These are phyloP conservation scores for Cryptococcus wingfieldii DNA, from an alignment of 1,284 basidiomycete genomes.

Conservation along the genomic window DNA sequence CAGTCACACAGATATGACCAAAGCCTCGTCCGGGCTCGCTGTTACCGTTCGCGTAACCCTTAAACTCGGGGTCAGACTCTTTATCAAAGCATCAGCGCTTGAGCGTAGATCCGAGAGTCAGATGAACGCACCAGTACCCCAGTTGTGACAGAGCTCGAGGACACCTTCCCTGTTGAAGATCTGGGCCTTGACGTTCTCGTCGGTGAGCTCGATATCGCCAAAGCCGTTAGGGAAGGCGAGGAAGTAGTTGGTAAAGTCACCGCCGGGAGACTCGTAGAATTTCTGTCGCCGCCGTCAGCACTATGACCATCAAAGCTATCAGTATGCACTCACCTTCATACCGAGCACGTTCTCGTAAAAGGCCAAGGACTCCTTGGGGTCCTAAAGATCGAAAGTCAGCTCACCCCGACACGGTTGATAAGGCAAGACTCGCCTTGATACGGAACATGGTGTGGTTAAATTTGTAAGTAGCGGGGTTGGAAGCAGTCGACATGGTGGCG, in stretches of 20 bases:
- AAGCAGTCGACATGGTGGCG: constrained; percentile 27
- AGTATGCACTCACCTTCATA: constrained; percentile 60
- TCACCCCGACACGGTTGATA: no score
- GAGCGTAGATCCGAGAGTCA: not conserved
- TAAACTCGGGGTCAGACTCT: constrained; percentile 66
- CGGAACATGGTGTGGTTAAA: constrained; percentile 68
- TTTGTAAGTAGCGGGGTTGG: constrained; percentile 51
- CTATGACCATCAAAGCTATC: not conserved
- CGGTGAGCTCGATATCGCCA: constrained; percentile 29
- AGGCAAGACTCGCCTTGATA: constrained; percentile 54
- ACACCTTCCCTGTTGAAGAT: constrained; percentile 51
- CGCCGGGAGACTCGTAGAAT: constrained; percentile 41
- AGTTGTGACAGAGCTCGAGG: constrained; percentile 84
- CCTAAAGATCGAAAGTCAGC: constrained; percentile 38
- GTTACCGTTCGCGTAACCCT: constrained; percentile 79
- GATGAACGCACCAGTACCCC: constrained; percentile 62
- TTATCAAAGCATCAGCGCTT: not conserved
- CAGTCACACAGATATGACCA: constrained; percentile 75
- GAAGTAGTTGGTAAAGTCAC: constrained; percentile 50
- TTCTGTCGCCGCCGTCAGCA: constrained; percentile 7
- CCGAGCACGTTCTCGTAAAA: constrained; percentile 78
- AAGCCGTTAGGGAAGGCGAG: constrained; percentile 41
- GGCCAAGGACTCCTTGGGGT: constrained; percentile 65
- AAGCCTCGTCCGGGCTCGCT: constrained; percentile 74
- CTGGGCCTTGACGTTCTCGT: constrained; percentile 38